Evolutionary conservation across 164 flowering plant genomes (phyloP).

Genomic region (Magnolia sinica): DNA sequence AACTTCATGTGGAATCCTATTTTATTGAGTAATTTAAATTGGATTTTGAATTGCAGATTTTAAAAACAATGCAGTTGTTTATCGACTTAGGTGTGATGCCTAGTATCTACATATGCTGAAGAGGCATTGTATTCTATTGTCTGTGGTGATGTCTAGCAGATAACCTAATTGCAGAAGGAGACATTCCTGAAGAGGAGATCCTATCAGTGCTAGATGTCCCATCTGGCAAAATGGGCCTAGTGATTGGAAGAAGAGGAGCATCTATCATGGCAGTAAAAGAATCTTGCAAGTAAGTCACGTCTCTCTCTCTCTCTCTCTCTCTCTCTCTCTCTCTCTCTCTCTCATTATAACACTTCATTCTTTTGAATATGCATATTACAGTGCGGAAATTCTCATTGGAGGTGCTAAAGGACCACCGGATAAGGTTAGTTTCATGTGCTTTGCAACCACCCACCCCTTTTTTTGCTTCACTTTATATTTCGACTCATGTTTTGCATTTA

Average conservation of each 20-base stretch:
- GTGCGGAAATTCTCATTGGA: slow-evolving; percentile 89
- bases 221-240: slow-evolving; percentile 80
- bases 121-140: neutral
- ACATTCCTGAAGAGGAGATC: slow-evolving; percentile 70
- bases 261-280: slow-evolving; percentile 71
- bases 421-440: slow-evolving; percentile 49
- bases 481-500: too few relatives aligned
- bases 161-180: slow-evolving; percentile 35
- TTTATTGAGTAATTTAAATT: too few relatives aligned
- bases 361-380: slow-evolving; percentile 34
- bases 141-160: slow-evolving; percentile 28
- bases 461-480: too few relatives aligned
- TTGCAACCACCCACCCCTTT: neutral
- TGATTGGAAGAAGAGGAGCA: slow-evolving; percentile 82
- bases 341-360: neutral
- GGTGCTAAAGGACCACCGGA: slow-evolving; percentile 91
- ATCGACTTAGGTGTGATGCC: neutral
- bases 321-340: slow-evolving; percentile 5
- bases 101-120: neutral
- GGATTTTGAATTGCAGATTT: too few relatives aligned
- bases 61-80: too few relatives aligned
- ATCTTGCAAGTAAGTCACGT: slow-evolving; percentile 68
- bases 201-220: slow-evolving; percentile 87
- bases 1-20: too few relatives aligned
- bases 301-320: slow-evolving; percentile 6